A percentile compares a stretch with the other conserved stretches of the same genome.
These are phyloP conservation scores for Aegle marmelos DNA, from an alignment of 345 rosid species.

Conservation along the genomic window DNA sequence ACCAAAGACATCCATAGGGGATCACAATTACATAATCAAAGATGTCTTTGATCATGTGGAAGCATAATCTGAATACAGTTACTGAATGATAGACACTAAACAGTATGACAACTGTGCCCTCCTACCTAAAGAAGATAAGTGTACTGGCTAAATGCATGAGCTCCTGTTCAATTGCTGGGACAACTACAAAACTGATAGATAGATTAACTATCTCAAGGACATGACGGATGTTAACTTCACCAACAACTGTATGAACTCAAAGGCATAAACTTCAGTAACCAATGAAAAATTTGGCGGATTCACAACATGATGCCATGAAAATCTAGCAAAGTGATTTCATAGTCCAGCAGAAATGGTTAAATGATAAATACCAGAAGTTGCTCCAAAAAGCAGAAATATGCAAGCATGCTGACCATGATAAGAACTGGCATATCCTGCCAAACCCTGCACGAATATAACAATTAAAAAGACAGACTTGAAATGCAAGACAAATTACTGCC, in stretches of 20 bases:
- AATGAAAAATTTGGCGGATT: not conserved
- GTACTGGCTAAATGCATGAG: not conserved
- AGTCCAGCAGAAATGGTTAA: not conserved
- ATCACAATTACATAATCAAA: not conserved
- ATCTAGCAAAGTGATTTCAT: conserved; percentile 1
- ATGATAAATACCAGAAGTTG: conserved; percentile 42
- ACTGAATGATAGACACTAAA: not conserved
- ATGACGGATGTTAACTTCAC: not conserved
- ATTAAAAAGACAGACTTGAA: conserved; percentile 3
- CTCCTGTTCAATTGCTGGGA: not conserved
- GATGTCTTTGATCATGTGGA: not conserved
- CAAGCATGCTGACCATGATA: conserved; percentile 67
- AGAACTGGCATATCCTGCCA: conserved; percentile 59
- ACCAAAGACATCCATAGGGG: not conserved
- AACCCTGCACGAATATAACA: conserved; percentile 32
- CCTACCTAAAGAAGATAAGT: not conserved
- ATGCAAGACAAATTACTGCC: not conserved
- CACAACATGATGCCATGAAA: not conserved
- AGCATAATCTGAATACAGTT: not conserved
- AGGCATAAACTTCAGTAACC: not conserved
- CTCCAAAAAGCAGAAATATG: conserved; percentile 67
- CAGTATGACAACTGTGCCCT: not conserved
- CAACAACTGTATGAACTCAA: not conserved
- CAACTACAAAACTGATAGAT: not conserved
- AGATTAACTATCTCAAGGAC: not conserved